Percentiles rank a stretch among this genome's conserved stretches.
Conservation (phyloP, 768 basidiomycete species). For the Tylopilus sp. region DNA sequence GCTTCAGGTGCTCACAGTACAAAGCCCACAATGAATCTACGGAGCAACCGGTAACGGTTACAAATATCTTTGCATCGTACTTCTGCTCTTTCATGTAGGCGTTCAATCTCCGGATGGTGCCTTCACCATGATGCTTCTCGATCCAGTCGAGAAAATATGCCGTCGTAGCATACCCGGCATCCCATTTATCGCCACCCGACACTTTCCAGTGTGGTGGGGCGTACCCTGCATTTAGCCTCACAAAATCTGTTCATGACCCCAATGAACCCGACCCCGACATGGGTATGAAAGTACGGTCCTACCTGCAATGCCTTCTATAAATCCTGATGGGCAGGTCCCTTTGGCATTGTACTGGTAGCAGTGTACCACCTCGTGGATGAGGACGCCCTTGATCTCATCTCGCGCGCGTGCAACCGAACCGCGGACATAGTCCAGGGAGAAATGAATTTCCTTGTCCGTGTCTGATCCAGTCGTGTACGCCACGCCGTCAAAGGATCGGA, state of each 20-base stretch:
- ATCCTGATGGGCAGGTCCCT: constrained; percentile 60
- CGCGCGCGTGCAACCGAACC: constrained; percentile 38
- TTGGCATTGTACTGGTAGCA: constrained; percentile 69
- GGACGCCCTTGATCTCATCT: constrained; percentile 68
- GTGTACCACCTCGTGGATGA: constrained; percentile 76
- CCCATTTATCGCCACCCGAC: constrained; percentile 53
- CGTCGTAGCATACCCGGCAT: constrained; percentile 71
- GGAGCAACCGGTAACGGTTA: constrained; percentile 46
- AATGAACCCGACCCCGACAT: neutral
- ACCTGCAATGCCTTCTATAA: constrained; percentile 83
- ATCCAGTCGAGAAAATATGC: constrained; percentile 73
- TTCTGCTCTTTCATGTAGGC: constrained; percentile 43
- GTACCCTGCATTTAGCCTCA: constrained; percentile 56
- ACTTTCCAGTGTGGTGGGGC: constrained; percentile 70
- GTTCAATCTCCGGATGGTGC: constrained; percentile 59
- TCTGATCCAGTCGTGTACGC: constrained; percentile 60
- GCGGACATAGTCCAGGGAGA: constrained; percentile 63
- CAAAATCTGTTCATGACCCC: constrained; percentile 50
- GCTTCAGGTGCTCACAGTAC: constrained; percentile 44
- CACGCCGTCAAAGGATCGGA: constrained; percentile 65
- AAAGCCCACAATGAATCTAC: constrained; percentile 56
- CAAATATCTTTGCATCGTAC: constrained; percentile 53
- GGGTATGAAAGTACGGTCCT: constrained; percentile 9
- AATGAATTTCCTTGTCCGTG: constrained; percentile 69
- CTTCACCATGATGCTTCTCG: constrained; percentile 49